Percentiles rank a stretch among this genome's conserved stretches.
Evolutionary conservation across 2,329 filamentous ascomycete species (phyloP).

Genomic region (Cladosporium oxysporum): DNA sequence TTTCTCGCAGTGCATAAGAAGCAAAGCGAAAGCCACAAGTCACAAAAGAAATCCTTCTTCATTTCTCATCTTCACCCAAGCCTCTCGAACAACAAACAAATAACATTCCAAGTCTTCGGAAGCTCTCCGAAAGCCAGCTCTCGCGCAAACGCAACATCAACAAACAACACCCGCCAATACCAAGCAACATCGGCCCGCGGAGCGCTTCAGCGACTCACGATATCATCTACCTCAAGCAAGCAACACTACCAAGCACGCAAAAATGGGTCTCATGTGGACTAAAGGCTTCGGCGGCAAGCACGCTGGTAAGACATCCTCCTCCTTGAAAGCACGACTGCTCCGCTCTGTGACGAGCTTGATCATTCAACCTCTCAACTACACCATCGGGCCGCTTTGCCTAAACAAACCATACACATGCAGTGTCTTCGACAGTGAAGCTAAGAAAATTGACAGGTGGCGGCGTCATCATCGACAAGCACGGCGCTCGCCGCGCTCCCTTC

Average conservation of each 20-base stretch:
- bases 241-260: constrained; percentile 20
- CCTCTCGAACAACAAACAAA: not conserved
- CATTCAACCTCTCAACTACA: not conserved
- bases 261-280: constrained; percentile 51
- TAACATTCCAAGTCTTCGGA: not conserved
- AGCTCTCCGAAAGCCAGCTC: not conserved
- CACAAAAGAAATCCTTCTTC: no score
- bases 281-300: constrained; percentile 48
- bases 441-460: constrained; percentile 45
- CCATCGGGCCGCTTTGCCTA: not conserved
- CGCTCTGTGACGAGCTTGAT: not conserved
- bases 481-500: constrained; percentile 53
- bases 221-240: not conserved
- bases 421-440: not conserved
- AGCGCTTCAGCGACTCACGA: not conserved
- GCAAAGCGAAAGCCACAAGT: not conserved
- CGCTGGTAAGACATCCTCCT: constrained; percentile 40
- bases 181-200: constrained; percentile 21
- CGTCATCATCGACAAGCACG: constrained; percentile 55
- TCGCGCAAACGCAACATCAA: not conserved
- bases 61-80: not conserved
- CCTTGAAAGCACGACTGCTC: not conserved
- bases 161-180: constrained; percentile 10
- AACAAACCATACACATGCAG: not conserved
- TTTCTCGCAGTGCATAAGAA: not conserved